Percentiles rank a stretch among this genome's conserved stretches.
Evolutionary conservation across 371 early-diverging fungal genomes (phyloP).

Genomic region (Catenaria anguillulae): DNA sequence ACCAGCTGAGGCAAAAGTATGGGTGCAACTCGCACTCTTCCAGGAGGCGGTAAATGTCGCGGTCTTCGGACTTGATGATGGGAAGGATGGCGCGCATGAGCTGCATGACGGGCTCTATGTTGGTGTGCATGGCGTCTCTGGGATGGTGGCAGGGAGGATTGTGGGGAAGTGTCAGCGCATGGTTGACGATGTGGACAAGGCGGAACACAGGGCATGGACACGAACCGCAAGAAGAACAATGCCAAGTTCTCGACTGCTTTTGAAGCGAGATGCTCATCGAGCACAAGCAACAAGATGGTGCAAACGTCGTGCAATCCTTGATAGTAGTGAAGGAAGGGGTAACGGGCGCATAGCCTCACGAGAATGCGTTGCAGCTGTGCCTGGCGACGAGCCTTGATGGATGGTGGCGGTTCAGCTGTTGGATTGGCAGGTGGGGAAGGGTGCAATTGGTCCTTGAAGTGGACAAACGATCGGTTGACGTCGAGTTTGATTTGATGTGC

Average conservation of each 20-base stretch:
- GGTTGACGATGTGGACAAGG: no score
- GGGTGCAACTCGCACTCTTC: constrained; percentile 44
- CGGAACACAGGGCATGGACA: no score
- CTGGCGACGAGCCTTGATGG: constrained; percentile 23
- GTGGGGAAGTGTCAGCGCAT: no score
- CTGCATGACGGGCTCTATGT: constrained; percentile 37
- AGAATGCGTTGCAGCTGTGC: constrained; percentile 30
- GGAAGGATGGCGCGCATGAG: constrained; percentile 38
- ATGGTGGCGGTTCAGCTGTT: no score
- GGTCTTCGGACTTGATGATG: constrained; percentile 32
- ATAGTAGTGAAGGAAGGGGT: constrained; percentile 48
- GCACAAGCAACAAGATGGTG: constrained; percentile 35
- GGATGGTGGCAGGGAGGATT: no score
- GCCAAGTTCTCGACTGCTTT: constrained; percentile 34
- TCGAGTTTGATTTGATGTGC: constrained; percentile 15
- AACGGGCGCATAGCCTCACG: constrained; percentile 29
- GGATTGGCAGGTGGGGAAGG: no score
- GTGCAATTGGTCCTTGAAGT: constrained; percentile 5
- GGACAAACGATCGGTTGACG: constrained; percentile 16
- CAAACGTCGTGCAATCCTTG: constrained; percentile 65
- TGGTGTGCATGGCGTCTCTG: constrained; percentile 44
- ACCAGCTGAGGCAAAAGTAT: constrained; percentile 65
- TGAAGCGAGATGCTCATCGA: constrained; percentile 36
- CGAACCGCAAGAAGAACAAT: constrained; percentile 43
- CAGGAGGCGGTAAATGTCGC: constrained; percentile 30